Evolutionary conservation across 768 basidiomycete species (phyloP), one percentile per base, ranked within the genome.

Genomic region (Zangia roseola): DNA sequence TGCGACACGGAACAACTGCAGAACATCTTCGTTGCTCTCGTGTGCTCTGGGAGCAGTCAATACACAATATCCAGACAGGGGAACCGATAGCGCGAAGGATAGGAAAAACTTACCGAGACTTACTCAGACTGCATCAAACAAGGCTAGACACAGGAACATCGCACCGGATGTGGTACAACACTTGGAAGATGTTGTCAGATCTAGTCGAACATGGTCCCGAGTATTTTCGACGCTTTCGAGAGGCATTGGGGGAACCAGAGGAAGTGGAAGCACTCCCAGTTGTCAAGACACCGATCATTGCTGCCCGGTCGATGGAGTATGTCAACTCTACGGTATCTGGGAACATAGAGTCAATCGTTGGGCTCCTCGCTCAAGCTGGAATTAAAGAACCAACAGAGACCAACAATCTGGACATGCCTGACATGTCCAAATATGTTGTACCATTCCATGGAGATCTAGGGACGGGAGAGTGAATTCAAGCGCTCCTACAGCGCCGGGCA

Each of bases 311-410:
- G 2, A 53, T 53, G 47, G 4, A 42, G 4, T 6, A 1, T 2
- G 6, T 7, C 1, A 49, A 53, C 13, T 49, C 48, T 8, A 49
- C 30, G 1, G 48, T 50, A 8, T n/a, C 28, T 13, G 43, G 52
- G 4, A 53, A 53, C 2, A 52, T 52, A 9, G 4, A 39, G 8
- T 31, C 45, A 7, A 10, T 53, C 2, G 28, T 1, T 10, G 4
- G 16, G 9, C 16, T 53, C 1, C 34, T 53, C 1, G 13, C 5
- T 0, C 47, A 53, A 16, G 52, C n/a, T 2, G 47, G 42, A 2
- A 45, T 53, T 16, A 2, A 21, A 0, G 5, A 40, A 4, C 28
- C 35, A 7, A n/a, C n/a, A n/a, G 25, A 48, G 1, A n/a, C 6
- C 16, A 2, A 31, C 5, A 16, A 36, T 41, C 3, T 20, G 7